Evolutionary conservation across 2,329 filamentous ascomycete species (phyloP), one percentile per base, ranked within the genome.

Genomic region (Diaporthe vexans): DNA sequence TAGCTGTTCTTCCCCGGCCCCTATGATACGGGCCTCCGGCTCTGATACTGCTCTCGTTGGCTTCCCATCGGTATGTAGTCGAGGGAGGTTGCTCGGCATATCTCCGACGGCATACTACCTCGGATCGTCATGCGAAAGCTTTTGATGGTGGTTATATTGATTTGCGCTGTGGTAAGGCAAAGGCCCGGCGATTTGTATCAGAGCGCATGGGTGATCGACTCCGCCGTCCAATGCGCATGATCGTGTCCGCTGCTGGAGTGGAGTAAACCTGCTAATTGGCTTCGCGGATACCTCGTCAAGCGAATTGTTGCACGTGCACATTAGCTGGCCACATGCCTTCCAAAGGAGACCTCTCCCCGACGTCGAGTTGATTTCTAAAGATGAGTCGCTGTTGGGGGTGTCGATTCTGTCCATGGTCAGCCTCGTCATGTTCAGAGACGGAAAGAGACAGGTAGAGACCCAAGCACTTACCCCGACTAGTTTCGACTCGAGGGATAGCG

Each of bases 221-320:
- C 10, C 33, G 21, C 8, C 26, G 1, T 77, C 78, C 0, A 1
- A 78, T 67, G 37, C 67, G 75, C 61, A 82, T 78, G 17, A 59
- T 65, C 51, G 80, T 72, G 76, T 83, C 82, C 13, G 82, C 81
- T 1, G 76, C 48, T 0, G 80, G 78, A 4, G 83, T 51, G 7
- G 78, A 79, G 74, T 79, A 81, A 4, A 81, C 73, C 3, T 78
- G 78, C n/a, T 71, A 78, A 69, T 75, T 73, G 33, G 29, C n/a
- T 1, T 56, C 11, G 13, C 63, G 19, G 46, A 48, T 33, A 29
- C 26, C 63, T 54, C 13, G 33, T 37, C 21, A 21, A 52, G 43
- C 35, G 46, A 15, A 5, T 37, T n/a, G 21, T 21, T 40, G 48
- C 21, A 54, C 19, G 43, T 75, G 72, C 8, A 52, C 72, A 1